Evolutionary conservation across 441 rosid genomes (phyloP), one percentile per base, ranked within the genome.

Genomic region (Pelargonium australe): DNA sequence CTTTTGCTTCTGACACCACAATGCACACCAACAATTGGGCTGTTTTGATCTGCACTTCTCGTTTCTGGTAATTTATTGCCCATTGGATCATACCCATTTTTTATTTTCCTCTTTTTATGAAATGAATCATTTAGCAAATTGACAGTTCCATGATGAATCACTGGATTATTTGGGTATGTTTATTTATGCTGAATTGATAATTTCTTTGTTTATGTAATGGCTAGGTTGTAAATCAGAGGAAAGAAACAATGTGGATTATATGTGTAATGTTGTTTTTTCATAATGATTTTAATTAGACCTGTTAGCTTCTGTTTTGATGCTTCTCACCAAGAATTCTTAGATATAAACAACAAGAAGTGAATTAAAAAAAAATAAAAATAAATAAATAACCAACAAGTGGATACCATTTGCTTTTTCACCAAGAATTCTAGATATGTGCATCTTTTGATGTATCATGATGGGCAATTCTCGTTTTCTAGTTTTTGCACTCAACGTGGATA

Each of bases 21-120:
- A 85, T 84, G 77, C 98, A 90, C 79, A 90, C 98, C 45, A 95
- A 92, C 82, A 95, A 92, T 75, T 92, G 98, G 99, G 98, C 99
- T 66, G 96, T 95, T 51, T 77, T 95, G 70, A 98, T 95, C 80
- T 95, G 99, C 86, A 92, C 98, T 51, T 95, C 98, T 81, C 96
- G 95, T 45, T 92, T 89, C 87, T 95, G 99, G 99, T 95, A 55
- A 25, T 25, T 76, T 11, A 51, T 37, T 13, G 37, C 2, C 51
- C 61, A 12, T 11, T 41, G 60, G 17, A 53, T 19, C 60, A n/a
- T n/a, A n/a, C 60, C 60, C 19, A 53, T 53, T 0, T 53, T 4
- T 0, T 16, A 16, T 0, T 55, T 25, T 25, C 31, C 31, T 25
- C 31, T 25, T 25, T 25, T 25, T 25, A 1, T 25, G 1, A 25